Evolutionary conservation across 371 early-diverging fungal species (phyloP).

Genomic region (Homolaphlyctis polyrhiza): DNA sequence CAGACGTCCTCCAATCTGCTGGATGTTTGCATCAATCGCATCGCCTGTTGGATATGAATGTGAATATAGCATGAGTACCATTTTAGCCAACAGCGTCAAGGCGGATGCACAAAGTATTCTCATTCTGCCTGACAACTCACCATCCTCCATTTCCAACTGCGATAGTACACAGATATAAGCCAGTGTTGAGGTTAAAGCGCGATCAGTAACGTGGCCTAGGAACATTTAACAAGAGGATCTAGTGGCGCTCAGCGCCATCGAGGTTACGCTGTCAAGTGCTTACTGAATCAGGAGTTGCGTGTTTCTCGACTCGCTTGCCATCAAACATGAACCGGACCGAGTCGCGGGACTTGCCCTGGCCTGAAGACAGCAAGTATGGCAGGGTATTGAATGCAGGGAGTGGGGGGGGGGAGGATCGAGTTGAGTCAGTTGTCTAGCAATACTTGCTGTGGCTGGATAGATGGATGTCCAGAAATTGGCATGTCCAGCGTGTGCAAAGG

Average conservation of each 20-base stretch:
- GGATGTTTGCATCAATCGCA: background rate
- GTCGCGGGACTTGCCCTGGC: background rate
- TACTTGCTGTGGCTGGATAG: no score
- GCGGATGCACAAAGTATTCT: background rate
- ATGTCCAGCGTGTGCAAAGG: no score
- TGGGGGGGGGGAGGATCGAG: no score
- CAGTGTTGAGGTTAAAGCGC: background rate
- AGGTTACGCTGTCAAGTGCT: background rate
- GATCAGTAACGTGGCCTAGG: background rate
- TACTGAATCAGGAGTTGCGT: background rate
- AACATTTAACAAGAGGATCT: no score
- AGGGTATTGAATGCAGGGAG: no score
- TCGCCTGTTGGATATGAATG: background rate
- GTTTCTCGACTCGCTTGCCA: background rate
- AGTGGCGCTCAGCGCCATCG: background rate
- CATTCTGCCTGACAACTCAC: background rate
- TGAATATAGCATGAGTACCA: background rate
- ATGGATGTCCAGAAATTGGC: no score
- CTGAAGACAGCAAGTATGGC: background rate
- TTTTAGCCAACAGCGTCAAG: background rate
- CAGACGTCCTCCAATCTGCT: slow-evolving; percentile 5
- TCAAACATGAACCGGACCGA: slow-evolving; percentile 4
- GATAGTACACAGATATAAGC: background rate
- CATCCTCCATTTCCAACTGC: slow-evolving; percentile 5
- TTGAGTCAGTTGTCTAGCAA: no score